Evolutionary conservation across 352 stramenopile species (phyloP).

Genomic region (Phytopythium aichiense): DNA sequence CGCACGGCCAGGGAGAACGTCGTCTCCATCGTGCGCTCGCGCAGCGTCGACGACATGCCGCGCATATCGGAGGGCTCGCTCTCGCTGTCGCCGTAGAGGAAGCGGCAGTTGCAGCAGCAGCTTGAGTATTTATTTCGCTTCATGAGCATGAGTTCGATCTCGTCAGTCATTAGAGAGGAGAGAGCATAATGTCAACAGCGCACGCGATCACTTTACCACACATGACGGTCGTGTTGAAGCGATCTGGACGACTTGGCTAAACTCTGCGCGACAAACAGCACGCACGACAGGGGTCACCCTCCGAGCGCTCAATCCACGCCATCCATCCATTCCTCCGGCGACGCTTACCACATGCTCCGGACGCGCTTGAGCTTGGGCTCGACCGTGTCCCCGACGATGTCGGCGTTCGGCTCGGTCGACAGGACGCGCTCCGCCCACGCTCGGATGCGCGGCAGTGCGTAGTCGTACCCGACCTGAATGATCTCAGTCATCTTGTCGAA

Average conservation of each 20-base stretch:
- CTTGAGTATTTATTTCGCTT: constrained; percentile 5
- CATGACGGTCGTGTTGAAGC: background rate
- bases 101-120: background rate
- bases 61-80: constrained; percentile 53
- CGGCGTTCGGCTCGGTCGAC: constrained; percentile 49
- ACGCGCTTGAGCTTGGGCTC: constrained; percentile 5
- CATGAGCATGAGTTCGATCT: background rate
- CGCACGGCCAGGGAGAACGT: constrained; percentile 62
- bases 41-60: constrained; percentile 40
- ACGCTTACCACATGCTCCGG: background rate
- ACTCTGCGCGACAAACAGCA: background rate
- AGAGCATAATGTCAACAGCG: too few species aligned
- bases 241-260: background rate
- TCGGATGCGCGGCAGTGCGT: constrained; percentile 65
- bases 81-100: constrained; percentile 8
- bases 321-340: background rate
- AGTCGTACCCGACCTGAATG: constrained; percentile 81
- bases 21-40: constrained; percentile 42
- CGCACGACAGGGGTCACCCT: background rate
- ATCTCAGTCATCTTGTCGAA: constrained; percentile 93
- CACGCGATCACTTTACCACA: background rate
- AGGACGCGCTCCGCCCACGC: constrained; percentile 56
- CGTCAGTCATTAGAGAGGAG: background rate
- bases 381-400: constrained; percentile 31
- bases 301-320: background rate